phyloP scores from a whole-genome alignment of 148 eudicot genomes.

The Drosera capensis region DNA sequence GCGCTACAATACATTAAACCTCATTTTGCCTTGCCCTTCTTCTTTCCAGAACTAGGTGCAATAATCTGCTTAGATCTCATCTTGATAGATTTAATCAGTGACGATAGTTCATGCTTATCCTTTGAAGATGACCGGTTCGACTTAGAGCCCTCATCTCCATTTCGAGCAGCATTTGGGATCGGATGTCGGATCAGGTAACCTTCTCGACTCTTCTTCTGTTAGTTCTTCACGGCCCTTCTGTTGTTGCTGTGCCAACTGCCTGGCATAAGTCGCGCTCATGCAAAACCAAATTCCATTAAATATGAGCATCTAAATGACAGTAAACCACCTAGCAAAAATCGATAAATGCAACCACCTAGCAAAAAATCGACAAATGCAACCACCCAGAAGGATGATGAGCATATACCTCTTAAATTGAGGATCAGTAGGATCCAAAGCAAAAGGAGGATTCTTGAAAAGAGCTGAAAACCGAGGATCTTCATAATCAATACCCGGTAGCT shows the following conservation, averaged over 20 bases:
- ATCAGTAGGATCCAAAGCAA: constrained; percentile 88
- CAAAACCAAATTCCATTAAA: constrained; percentile 8
- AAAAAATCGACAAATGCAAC: not conserved
- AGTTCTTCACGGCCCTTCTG: constrained; percentile 17
- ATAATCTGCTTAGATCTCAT: constrained; percentile 59
- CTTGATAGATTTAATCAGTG: constrained; percentile 56
- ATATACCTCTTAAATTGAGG: constrained; percentile 82
- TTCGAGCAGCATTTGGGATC: constrained; percentile 6
- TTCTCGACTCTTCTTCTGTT: constrained; percentile 8
- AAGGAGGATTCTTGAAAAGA: constrained; percentile 42
- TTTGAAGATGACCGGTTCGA: constrained; percentile 10
- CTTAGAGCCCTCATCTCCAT: constrained; percentile 7
- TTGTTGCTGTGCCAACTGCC: constrained; percentile 53
- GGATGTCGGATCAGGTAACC: constrained; percentile 1
- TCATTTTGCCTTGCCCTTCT: too few species aligned
- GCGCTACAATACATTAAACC: too few species aligned
- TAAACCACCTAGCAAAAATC: too few species aligned
- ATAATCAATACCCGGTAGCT: constrained; percentile 44
- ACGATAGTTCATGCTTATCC: constrained; percentile 54
- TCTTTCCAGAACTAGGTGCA: too few species aligned
- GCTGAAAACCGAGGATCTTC: constrained; percentile 79
- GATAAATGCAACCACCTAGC: not conserved
- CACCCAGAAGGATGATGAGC: not conserved
- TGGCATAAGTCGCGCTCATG: constrained; percentile 76
- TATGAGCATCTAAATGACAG: not conserved